These are phyloP conservation scores for Apiotrichum gamsii DNA, from an alignment of 1,284 basidiomycete genomes.

Conservation along the genomic window DNA sequence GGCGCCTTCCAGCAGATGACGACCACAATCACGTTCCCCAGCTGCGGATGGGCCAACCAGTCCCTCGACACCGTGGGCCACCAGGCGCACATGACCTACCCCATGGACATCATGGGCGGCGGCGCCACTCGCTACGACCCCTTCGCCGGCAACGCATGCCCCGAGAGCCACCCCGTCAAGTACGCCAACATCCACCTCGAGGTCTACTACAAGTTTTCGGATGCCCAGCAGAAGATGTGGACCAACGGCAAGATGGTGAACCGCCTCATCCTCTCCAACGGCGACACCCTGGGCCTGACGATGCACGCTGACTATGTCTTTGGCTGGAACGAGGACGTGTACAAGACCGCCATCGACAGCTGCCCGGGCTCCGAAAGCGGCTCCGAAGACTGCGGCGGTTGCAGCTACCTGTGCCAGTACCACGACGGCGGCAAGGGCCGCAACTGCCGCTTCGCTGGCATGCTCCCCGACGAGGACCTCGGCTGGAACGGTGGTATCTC, in stretches of 20 bases:
- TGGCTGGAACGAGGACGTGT: conserved; percentile 43
- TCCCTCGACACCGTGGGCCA: neutral
- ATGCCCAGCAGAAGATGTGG: neutral
- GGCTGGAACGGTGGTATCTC: conserved; percentile 4
- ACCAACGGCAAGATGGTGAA: conserved; percentile 2
- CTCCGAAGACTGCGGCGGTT: conserved; percentile 3
- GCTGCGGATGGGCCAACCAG: conserved; percentile 2
- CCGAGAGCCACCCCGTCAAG: conserved; percentile 34
- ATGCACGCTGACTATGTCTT: conserved; percentile 47
- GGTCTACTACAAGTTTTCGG: conserved; percentile 17
- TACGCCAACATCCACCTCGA: conserved; percentile 46
- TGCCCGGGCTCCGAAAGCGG: conserved; percentile 29
- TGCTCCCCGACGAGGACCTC: conserved; percentile 12
- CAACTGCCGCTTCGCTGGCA: conserved; percentile 9
- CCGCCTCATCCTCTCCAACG: conserved; percentile 30
- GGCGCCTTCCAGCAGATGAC: neutral
- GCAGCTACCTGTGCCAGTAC: neutral
- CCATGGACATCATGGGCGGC: neutral
- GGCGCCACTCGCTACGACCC: conserved; percentile 14
- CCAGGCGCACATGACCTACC: neutral
- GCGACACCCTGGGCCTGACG: conserved; percentile 45
- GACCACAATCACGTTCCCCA: neutral
- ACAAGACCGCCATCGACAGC: conserved; percentile 40
- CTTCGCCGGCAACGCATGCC: conserved; percentile 37
- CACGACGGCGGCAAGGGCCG: neutral